These are phyloP conservation scores for Arctostaphylos glauca DNA, from an alignment of 148 eudicot species.

Conservation along the genomic window DNA sequence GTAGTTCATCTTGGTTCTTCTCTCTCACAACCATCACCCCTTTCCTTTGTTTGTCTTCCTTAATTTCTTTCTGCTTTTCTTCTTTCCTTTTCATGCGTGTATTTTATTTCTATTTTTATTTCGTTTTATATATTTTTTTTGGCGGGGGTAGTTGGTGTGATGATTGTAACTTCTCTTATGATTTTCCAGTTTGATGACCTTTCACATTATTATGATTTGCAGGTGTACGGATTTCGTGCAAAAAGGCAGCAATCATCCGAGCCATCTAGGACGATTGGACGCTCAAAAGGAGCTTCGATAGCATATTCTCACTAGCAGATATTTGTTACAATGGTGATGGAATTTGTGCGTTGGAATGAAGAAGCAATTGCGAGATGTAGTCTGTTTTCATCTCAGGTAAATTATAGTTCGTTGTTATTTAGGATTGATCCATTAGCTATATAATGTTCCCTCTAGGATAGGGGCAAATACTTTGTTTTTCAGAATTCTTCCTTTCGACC, in stretches of 20 bases:
- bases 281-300: conserved; percentile 89
- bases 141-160: not conserved
- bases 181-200: not conserved
- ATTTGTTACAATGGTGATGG: no score
- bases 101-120: no score
- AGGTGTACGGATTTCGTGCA: conserved; percentile 92
- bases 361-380: no score
- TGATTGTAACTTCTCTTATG: not conserved
- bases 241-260: conserved; percentile 70
- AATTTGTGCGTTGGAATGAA: no score
- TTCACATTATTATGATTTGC: conserved; percentile 16
- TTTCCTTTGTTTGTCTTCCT: not conserved
- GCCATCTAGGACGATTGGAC: conserved; percentile 75
- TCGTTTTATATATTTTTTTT: not conserved
- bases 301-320: no score
- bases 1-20: conserved; percentile 50
- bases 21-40: not conserved
- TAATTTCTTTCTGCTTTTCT: not conserved
- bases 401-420: no score
- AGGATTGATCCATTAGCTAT: no score
- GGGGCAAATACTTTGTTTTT: no score
- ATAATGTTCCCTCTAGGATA: no score
- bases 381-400: no score
- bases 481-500: no score
- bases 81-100: no score